These are phyloP conservation scores for Ophiostoma fasciatum DNA, from an alignment of 2,329 filamentous ascomycete species.

Conservation along the genomic window DNA sequence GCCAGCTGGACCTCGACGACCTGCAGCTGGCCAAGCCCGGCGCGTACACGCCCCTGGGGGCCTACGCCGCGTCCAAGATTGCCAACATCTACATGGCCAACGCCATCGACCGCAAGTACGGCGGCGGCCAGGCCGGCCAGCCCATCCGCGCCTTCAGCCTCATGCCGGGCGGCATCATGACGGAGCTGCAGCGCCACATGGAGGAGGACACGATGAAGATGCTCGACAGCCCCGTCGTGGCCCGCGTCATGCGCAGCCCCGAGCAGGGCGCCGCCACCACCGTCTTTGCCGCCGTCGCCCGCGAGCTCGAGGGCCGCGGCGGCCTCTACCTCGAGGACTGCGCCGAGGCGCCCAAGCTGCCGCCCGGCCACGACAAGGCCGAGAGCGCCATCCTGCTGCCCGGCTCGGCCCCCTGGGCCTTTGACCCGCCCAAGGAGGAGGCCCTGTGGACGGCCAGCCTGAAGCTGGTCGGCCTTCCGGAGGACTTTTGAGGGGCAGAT, in stretches of 20 bases:
- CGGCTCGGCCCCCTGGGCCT: constrained; percentile 7
- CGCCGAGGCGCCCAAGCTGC: constrained; percentile 14
- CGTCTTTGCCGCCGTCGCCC: constrained; percentile 23
- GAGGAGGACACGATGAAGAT: constrained; percentile 9
- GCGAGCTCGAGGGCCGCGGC: constrained; percentile 25
- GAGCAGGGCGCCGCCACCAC: constrained; percentile 29
- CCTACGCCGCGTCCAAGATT: constrained; percentile 29
- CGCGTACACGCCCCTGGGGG: constrained; percentile 19
- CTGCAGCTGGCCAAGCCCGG: constrained; percentile 20
- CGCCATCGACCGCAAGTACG: constrained; percentile 29
- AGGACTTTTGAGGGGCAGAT: background rate
- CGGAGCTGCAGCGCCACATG: constrained; percentile 16
- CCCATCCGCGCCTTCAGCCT: constrained; percentile 27
- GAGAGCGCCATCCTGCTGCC: background rate
- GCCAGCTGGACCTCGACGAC: constrained; percentile 22
- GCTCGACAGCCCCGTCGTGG: constrained; percentile 4
- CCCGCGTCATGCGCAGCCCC: constrained; percentile 14
- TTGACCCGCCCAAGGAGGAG: constrained; percentile 10
- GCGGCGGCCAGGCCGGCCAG: constrained; percentile 6
- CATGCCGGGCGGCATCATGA: constrained; percentile 28
- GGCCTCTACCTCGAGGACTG: constrained; percentile 27
- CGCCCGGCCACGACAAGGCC: background rate
- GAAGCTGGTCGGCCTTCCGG: constrained; percentile 15
- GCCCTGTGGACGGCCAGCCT: constrained; percentile 24
- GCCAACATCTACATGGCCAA: constrained; percentile 33